Evolutionary conservation across 2,329 filamentous ascomycete genomes (phyloP).

Genomic region (Torrubiella hemipterigena): DNA sequence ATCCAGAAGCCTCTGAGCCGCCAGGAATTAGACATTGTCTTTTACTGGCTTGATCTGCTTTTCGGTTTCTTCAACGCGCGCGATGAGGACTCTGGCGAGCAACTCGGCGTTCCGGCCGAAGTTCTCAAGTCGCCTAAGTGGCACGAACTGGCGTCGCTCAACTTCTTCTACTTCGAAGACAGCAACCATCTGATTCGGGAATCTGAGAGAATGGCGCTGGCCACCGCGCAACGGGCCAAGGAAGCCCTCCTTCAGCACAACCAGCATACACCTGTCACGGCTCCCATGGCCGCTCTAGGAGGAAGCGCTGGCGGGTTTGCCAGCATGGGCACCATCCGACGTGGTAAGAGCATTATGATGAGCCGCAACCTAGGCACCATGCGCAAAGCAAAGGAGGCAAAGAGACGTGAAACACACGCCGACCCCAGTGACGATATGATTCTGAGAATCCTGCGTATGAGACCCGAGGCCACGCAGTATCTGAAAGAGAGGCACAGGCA

Average conservation of each 20-base stretch:
- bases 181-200: constrained; percentile 86
- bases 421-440: constrained; percentile 99
- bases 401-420: constrained; percentile 86
- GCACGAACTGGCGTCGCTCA: constrained; percentile 88
- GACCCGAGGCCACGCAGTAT: constrained; percentile 78
- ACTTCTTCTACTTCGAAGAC: constrained; percentile 96
- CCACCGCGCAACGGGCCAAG: constrained; percentile 64
- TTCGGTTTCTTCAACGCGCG: constrained; percentile 92
- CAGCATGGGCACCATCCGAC: constrained; percentile 55
- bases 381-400: constrained; percentile 91
- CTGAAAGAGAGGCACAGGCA: constrained; percentile 84
- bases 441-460: constrained; percentile 84
- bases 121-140: constrained; percentile 96
- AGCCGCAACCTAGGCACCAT: constrained; percentile 91
- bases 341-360: constrained; percentile 79
- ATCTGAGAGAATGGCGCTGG: constrained; percentile 91
- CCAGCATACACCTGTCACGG: constrained; percentile 46
- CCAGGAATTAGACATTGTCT: constrained; percentile 88
- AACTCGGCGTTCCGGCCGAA: constrained; percentile 78
- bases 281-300: constrained; percentile 41
- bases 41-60: constrained; percentile 82
- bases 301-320: constrained; percentile 34
- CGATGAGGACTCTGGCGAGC: constrained; percentile 69
- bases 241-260: constrained; percentile 46
- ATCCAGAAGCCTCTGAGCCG: constrained; percentile 71